Percentiles rank a stretch among this genome's conserved stretches.
Evolutionary conservation across 2,329 filamentous ascomycete genomes (phyloP).

Genomic region (Passalora sequoiae): DNA sequence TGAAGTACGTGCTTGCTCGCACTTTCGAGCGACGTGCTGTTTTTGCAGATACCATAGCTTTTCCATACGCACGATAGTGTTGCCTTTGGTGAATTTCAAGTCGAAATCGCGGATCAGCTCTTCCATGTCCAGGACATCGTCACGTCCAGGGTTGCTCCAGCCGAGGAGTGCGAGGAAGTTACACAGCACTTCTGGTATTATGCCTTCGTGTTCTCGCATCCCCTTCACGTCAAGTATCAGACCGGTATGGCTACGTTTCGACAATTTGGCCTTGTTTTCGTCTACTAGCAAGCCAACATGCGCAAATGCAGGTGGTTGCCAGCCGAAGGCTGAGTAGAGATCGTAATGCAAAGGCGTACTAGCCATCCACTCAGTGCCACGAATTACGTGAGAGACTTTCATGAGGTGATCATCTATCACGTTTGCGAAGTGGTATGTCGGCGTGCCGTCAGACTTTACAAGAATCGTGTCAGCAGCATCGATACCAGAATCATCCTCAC

Average conservation of each 20-base stretch:
- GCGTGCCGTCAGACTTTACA: conserved; percentile 83
- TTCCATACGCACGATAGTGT: conserved; percentile 72
- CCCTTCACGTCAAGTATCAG: conserved; percentile 54
- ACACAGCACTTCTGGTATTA: conserved; percentile 59
- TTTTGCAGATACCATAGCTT: conserved; percentile 79
- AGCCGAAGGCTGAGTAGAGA: conserved; percentile 47
- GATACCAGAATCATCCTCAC: conserved; percentile 32
- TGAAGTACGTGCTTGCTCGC: conserved; percentile 41
- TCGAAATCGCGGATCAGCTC: conserved; percentile 71
- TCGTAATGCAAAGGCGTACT: conserved; percentile 76
- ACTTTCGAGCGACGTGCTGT: conserved; percentile 55
- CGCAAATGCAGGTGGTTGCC: conserved; percentile 45
- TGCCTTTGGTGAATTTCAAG: conserved; percentile 84
- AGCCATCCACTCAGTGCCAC: conserved; percentile 93
- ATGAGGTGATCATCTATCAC: conserved; percentile 95
- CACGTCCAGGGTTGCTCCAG: conserved; percentile 65
- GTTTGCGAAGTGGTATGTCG: conserved; percentile 96
- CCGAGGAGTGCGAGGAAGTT: conserved; percentile 85
- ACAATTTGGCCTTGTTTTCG: conserved; percentile 50
- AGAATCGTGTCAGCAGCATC: conserved; percentile 79
- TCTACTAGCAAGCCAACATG: conserved; percentile 48
- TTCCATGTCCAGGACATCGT: conserved; percentile 66
- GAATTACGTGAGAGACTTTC: conserved; percentile 91
- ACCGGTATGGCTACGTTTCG: conserved; percentile 62
- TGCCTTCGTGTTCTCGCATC: conserved; percentile 52